These are phyloP conservation scores for Parasarocladium wereldwijsianum DNA, from an alignment of 2,329 filamentous ascomycete genomes.

Conservation along the genomic window DNA sequence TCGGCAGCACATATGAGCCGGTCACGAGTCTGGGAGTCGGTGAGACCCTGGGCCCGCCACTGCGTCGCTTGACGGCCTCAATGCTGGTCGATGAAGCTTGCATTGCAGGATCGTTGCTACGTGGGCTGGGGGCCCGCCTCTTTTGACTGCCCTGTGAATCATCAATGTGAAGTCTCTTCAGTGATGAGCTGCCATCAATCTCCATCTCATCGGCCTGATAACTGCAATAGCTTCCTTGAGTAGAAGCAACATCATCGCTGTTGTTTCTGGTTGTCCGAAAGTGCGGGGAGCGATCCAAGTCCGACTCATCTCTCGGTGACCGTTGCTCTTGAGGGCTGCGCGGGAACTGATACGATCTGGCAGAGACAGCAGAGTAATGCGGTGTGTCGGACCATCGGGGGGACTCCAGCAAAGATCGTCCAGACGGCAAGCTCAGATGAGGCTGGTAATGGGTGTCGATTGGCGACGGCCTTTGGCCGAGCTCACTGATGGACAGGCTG, in stretches of 20 bases:
- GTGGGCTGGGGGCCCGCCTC: slow-evolving; percentile 40
- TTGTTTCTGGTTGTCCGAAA: slow-evolving; percentile 31
- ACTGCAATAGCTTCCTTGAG: slow-evolving; percentile 28
- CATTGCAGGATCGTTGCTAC: slow-evolving; percentile 30
- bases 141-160: slow-evolving; percentile 29
- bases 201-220: slow-evolving; percentile 27
- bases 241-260: slow-evolving; percentile 35
- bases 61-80: slow-evolving; percentile 35
- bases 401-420: slow-evolving; percentile 29
- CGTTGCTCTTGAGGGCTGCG: slow-evolving; percentile 24
- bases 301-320: slow-evolving; percentile 26
- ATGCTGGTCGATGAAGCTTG: too few relatives aligned
- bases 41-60: slow-evolving; percentile 32
- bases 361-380: slow-evolving; percentile 31
- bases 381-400: slow-evolving; percentile 31
- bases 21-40: slow-evolving; percentile 34
- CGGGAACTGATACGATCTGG: slow-evolving; percentile 27
- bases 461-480: slow-evolving; percentile 20
- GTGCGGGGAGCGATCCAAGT: slow-evolving; percentile 32
- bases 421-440: slow-evolving; percentile 26
- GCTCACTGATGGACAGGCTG: slow-evolving; percentile 25
- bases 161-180: slow-evolving; percentile 36
- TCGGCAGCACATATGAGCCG: slow-evolving; percentile 28
- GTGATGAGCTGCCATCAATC: slow-evolving; percentile 34
- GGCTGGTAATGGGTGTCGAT: slow-evolving; percentile 26